Evolutionary conservation across 1,284 basidiomycete species (phyloP).

Genomic region (Trichosporon ovoides): DNA sequence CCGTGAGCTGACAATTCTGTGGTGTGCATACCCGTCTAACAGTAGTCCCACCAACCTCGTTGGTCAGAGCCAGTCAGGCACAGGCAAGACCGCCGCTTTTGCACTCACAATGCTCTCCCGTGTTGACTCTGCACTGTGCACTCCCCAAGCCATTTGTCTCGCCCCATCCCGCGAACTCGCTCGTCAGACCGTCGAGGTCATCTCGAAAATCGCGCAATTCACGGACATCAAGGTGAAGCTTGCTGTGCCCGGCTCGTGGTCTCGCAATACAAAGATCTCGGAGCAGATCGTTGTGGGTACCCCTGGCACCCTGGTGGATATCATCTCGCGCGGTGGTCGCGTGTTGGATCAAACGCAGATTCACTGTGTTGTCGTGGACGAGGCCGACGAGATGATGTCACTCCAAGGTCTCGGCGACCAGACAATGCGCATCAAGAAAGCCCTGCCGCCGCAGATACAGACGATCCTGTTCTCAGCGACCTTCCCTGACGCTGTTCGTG

Average conservation of each 20-base stretch:
- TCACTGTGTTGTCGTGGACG: conserved; percentile 93
- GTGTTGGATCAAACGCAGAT: conserved; percentile 65
- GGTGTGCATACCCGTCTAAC: not conserved
- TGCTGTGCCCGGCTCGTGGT: conserved; percentile 77
- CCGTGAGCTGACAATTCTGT: conserved; percentile 64
- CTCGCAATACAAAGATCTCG: conserved; percentile 56
- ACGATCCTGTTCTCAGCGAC: conserved; percentile 98
- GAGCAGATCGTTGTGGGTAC: conserved; percentile 95
- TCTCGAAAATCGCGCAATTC: conserved; percentile 91
- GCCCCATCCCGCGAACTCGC: conserved; percentile 95
- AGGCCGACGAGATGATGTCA: conserved; percentile 98
- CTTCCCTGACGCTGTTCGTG: conserved; percentile 87
- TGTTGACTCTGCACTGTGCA: conserved; percentile 74
- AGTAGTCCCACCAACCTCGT: conserved; percentile 94
- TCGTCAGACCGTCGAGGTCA: conserved; percentile 94
- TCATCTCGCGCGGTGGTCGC: conserved; percentile 54
- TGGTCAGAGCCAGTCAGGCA: conserved; percentile 98
- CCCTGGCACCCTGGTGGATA: conserved; percentile 88
- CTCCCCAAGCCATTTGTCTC: conserved; percentile 88
- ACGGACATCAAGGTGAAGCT: conserved; percentile 88
- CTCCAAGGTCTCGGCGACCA: conserved; percentile 93
- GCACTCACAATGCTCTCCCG: conserved; percentile 95
- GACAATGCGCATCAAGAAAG: conserved; percentile 89
- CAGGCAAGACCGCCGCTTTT: conserved; percentile 98
- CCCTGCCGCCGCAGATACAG: conserved; percentile 56